Evolutionary conservation across 2,329 filamentous ascomycete genomes (phyloP).

Genomic region (Talaromyces sp.): DNA sequence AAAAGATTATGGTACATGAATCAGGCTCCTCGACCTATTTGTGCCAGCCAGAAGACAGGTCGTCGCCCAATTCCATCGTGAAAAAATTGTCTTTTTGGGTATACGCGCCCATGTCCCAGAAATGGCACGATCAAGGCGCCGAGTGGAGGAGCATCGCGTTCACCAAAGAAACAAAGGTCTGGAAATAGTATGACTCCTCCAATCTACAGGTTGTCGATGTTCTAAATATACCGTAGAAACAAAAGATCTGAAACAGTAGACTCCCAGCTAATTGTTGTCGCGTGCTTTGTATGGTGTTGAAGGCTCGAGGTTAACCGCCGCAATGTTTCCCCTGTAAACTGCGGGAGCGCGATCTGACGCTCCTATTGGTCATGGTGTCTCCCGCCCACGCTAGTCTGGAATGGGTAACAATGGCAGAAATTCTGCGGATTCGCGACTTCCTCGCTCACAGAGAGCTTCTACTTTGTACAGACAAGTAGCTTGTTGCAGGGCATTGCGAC

Average conservation of each 20-base stretch:
- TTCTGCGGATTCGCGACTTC: constrained; percentile 27
- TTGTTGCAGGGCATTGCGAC: constrained; percentile 3
- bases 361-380: constrained; percentile 19
- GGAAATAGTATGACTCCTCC: constrained; percentile 16
- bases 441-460: constrained; percentile 15
- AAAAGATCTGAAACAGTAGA: constrained; percentile 14
- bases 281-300: constrained; percentile 8
- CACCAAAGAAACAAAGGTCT: neutral
- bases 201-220: constrained; percentile 13
- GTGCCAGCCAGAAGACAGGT: neutral
- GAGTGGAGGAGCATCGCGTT: constrained; percentile 16
- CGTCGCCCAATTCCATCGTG: neutral
- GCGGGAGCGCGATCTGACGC: neutral
- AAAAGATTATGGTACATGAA: neutral
- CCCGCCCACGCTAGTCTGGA: constrained; percentile 26
- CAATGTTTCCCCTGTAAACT: neutral
- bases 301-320: constrained; percentile 1
- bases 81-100: constrained; percentile 16
- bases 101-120: constrained; percentile 32
- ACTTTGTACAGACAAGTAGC: constrained; percentile 20
- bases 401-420: constrained; percentile 30
- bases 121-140: constrained; percentile 25
- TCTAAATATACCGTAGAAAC: constrained; percentile 7
- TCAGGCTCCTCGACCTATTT: constrained; percentile 8
- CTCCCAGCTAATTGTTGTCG: neutral